Evolutionary conservation across 208 protist species (phyloP).

Genomic region (Porcisia deanei): DNA sequence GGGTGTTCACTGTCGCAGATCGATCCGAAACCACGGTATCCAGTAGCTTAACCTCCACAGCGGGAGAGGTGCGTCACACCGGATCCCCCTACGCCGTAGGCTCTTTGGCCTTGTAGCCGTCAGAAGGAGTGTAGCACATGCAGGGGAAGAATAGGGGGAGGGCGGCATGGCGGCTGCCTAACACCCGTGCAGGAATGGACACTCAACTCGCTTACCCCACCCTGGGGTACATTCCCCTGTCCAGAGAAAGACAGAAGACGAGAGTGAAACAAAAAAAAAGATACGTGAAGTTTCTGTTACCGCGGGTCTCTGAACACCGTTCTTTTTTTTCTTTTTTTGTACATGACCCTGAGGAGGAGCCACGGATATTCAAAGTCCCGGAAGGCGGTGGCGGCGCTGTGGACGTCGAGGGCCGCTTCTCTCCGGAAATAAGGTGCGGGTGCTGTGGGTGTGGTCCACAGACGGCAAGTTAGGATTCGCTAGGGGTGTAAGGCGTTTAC

Average conservation of each 20-base stretch:
- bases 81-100: not conserved
- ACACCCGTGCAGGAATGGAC: not conserved
- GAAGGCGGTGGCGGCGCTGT: too few species aligned
- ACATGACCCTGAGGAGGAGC: not conserved
- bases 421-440: not conserved
- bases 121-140: not conserved
- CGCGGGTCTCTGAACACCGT: not conserved
- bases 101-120: not conserved
- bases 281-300: not conserved
- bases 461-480: not conserved
- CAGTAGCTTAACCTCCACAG: not conserved
- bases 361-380: not conserved
- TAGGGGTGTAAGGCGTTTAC: not conserved
- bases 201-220: not conserved
- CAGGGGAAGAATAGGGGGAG: not conserved
- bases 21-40: not conserved
- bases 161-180: not conserved
- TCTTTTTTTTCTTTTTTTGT: not conserved
- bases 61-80: not conserved
- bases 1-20: not conserved
- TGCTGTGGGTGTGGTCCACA: not conserved
- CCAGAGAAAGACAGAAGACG: not conserved
- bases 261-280: not conserved
- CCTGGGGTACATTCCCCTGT: not conserved
- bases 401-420: not conserved